Evolutionary conservation across 148 eudicot genomes (phyloP).

Genomic region (Beta vulgaris): DNA sequence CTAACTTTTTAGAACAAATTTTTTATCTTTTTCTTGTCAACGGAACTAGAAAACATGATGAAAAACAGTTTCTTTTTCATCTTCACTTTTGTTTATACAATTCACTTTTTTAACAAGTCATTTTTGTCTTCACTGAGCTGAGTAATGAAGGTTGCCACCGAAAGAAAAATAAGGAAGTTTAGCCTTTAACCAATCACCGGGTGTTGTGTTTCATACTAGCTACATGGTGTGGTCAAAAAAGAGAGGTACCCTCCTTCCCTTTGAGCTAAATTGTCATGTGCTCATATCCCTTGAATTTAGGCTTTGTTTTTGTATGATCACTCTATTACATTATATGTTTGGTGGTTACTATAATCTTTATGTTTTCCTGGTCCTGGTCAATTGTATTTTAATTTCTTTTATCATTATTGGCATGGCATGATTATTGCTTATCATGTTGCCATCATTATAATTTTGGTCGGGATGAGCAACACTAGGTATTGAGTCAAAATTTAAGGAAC

Average conservation of each 20-base stretch:
- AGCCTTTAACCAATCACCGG: slow-evolving; percentile 1
- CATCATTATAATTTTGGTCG: slow-evolving; percentile 8
- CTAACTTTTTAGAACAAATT: not conserved
- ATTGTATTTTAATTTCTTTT: not conserved
- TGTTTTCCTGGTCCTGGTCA: not conserved
- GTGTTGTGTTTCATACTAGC: not conserved
- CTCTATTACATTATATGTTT: not conserved
- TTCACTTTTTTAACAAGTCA: not conserved
- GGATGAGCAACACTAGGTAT: no score
- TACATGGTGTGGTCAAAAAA: slow-evolving; percentile 2
- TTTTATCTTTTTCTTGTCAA: not conserved
- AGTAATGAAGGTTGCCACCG: no score
- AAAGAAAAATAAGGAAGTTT: not conserved
- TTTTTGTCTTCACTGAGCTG: no score
- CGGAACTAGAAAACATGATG: slow-evolving; percentile 3
- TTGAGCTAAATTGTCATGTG: slow-evolving; percentile 6
- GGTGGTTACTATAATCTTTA: not conserved
- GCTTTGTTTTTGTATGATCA: not conserved
- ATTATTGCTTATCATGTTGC: slow-evolving; percentile 11
- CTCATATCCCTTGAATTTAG: slow-evolving; percentile 17
- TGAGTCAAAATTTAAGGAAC: no score
- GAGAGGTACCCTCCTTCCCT: not conserved
- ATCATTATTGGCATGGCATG: not conserved
- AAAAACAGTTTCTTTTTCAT: not conserved
- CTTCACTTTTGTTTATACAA: slow-evolving; percentile 2